Conservation (phyloP, 2,329 filamentous ascomycete species). For the Pseudomassariella vexata region DNA sequence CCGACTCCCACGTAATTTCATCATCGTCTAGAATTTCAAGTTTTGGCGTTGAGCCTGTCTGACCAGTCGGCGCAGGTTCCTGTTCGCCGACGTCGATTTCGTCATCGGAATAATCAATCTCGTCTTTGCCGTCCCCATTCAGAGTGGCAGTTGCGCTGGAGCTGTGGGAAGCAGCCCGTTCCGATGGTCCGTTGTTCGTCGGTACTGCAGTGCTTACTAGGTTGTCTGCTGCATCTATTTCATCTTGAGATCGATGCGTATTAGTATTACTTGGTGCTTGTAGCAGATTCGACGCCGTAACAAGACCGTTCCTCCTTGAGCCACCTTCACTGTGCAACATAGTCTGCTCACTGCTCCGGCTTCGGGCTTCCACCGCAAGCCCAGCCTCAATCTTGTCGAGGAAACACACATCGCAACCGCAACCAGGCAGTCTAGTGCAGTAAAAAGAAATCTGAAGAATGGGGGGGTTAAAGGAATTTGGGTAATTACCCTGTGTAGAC, state of each 20-base stretch:
- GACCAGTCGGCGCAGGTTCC: slow-evolving; percentile 12
- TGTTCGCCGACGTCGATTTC: slow-evolving; percentile 21
- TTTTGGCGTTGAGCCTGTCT: no score
- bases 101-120: slow-evolving; percentile 29
- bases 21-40: slow-evolving; percentile 14
- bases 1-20: slow-evolving; percentile 28
- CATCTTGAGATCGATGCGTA: slow-evolving; percentile 3
- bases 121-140: slow-evolving; percentile 24
- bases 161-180: slow-evolving; percentile 26
- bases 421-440: slow-evolving; percentile 7
- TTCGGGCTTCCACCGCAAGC: no score
- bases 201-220: no score
- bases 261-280: no score
- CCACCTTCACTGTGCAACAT: no score
- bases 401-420: slow-evolving; percentile 15
- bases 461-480: slow-evolving; percentile 7
- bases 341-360: no score
- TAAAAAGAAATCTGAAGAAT: slow-evolving; percentile 2
- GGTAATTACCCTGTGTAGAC: slow-evolving; percentile 20
- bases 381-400: slow-evolving; percentile 9
- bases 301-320: no score
- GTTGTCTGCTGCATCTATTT: neutral
- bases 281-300: no score
- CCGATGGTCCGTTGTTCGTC: slow-evolving; percentile 15
- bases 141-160: slow-evolving; percentile 28